Conservation (phyloP, 2,329 filamentous ascomycete genomes). For the Cercospora janseana region DNA sequence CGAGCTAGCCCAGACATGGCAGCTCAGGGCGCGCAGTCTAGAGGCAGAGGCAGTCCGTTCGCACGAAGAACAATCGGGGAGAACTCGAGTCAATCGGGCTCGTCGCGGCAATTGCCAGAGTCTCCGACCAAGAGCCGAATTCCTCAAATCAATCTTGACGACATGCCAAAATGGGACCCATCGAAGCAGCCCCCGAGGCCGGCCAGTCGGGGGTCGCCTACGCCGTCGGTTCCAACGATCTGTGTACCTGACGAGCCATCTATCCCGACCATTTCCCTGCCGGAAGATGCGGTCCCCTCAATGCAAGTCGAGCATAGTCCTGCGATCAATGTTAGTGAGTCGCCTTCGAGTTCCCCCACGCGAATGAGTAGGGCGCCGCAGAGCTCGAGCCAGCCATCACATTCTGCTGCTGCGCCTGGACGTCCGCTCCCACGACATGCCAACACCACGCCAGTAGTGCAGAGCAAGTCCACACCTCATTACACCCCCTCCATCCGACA, state of each 20-base stretch:
- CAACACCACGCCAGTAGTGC: conserved; percentile 35
- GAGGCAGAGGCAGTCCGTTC: conserved; percentile 6
- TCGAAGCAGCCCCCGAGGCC: conserved; percentile 15
- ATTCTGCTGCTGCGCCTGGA: conserved; percentile 24
- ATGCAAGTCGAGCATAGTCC: conserved; percentile 28
- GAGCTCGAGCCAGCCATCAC: conserved; percentile 37
- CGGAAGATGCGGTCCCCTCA: conserved; percentile 37
- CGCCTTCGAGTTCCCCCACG: conserved; percentile 4
- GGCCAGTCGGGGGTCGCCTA: background rate
- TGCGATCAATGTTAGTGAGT: conserved; percentile 17
- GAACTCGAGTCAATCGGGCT: background rate
- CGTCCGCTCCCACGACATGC: conserved; percentile 39
- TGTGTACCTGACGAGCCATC: conserved; percentile 48
- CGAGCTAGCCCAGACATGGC: conserved; percentile 4
- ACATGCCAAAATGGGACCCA: conserved; percentile 19
- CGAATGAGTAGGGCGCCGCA: conserved; percentile 7
- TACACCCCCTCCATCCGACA: conserved; percentile 48
- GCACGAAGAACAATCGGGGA: background rate
- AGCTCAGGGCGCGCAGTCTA: conserved; percentile 3
- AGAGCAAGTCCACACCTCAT: conserved; percentile 41
- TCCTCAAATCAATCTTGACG: conserved; percentile 20
- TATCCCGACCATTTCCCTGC: conserved; percentile 34
- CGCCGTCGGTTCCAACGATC: conserved; percentile 50
- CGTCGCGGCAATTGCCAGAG: conserved; percentile 7
- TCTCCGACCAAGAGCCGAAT: conserved; percentile 14